Conservation (phyloP, 257 asterid genomes). For the Striga asiatica region DNA sequence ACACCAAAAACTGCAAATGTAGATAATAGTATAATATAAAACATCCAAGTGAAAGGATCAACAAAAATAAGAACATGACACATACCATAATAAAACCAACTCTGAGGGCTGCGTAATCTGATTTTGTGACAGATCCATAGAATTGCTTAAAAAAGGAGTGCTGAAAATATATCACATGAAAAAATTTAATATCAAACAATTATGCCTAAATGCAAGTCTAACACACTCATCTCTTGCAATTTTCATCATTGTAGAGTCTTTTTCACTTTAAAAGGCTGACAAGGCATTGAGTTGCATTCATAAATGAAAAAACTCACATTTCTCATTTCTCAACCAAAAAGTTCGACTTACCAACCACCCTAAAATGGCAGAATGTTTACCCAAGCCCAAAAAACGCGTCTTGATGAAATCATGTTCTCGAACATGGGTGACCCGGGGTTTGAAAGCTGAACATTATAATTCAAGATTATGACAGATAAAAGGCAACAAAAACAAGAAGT, state of each 20-base stretch:
- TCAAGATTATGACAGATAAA: conserved; percentile 7
- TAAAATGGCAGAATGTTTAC: conserved; percentile 37
- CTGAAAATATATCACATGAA: conserved; percentile 31
- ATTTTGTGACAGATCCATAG: conserved; percentile 80
- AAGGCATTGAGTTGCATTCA: not conserved
- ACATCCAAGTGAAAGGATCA: conserved; percentile 2
- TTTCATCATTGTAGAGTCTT: not conserved
- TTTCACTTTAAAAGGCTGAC: not conserved
- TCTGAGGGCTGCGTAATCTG: conserved; percentile 82
- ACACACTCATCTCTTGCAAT: not conserved
- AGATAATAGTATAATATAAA: conserved; percentile 8
- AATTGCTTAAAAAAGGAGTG: conserved; percentile 87
- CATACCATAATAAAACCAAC: conserved; percentile 81
- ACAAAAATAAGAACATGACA: not conserved
- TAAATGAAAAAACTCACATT: not conserved
- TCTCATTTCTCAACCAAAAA: not conserved
- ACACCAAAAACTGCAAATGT: not conserved
- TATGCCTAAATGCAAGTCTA: too few relatives aligned
- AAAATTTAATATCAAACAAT: too few relatives aligned
- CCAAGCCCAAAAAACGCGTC: conserved; percentile 67
- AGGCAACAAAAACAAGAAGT: too few relatives aligned
- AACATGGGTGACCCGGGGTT: conserved; percentile 63
- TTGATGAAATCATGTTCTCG: conserved; percentile 82
- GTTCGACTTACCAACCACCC: conserved; percentile 73
- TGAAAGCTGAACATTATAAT: conserved; percentile 34